Evolutionary conservation across 352 stramenopile species (phyloP).

Genomic region (Globisporangium uncinulatum): DNA sequence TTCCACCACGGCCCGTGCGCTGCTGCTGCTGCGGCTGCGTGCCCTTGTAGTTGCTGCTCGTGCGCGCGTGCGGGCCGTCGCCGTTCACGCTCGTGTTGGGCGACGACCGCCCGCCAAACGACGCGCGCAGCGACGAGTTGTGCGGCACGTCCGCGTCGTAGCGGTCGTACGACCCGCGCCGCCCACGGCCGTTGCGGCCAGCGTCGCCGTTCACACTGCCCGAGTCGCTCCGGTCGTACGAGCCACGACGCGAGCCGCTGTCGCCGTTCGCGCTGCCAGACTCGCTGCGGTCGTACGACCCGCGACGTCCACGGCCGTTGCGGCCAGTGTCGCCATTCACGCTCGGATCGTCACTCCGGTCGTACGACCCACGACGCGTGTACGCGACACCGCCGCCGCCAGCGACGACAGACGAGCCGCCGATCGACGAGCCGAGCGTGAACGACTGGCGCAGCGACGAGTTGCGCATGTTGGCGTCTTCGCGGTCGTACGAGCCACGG

Average conservation of each 20-base stretch:
- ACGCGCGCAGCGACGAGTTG: constrained; percentile 26
- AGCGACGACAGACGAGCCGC: background rate
- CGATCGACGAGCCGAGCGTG: constrained; percentile 14
- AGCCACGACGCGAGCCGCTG: constrained; percentile 26
- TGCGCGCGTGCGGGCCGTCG: constrained; percentile 13
- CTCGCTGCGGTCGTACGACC: constrained; percentile 20
- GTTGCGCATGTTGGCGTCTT: constrained; percentile 14
- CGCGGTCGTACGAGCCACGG: constrained; percentile 55
- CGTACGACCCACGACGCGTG: constrained; percentile 46
- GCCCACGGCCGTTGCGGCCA: constrained; percentile 8
- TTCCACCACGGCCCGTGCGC: constrained; percentile 45
- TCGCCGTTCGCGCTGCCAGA: constrained; percentile 19
- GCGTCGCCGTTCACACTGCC: constrained; percentile 14
- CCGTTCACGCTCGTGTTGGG: constrained; percentile 16
- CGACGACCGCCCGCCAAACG: constrained; percentile 16
- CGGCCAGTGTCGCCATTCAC: constrained; percentile 16
- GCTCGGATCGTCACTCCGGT: constrained; percentile 32
- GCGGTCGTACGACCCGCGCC: constrained; percentile 60
- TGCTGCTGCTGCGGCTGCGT: constrained; percentile 35
- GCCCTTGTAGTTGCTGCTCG: constrained; percentile 27
- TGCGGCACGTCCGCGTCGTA: constrained; percentile 28
- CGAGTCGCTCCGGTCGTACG: constrained; percentile 17
- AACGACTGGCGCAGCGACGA: constrained; percentile 18
- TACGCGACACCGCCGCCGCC: constrained; percentile 29
- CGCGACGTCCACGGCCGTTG: constrained; percentile 10